phyloP scores from a whole-genome alignment of 148 eudicot genomes.

The Camellia sinensis region DNA sequence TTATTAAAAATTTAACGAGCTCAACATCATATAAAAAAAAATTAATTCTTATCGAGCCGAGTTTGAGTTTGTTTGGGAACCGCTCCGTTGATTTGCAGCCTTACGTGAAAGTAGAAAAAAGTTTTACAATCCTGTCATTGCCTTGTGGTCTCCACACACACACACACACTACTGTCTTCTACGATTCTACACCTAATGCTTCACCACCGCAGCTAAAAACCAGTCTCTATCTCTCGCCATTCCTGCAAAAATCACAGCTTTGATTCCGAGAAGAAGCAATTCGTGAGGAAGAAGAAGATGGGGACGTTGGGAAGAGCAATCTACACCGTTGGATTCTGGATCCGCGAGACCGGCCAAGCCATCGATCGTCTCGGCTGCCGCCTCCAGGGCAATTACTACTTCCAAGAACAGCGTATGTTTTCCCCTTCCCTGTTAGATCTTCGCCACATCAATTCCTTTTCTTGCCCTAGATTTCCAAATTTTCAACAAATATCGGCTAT shows the following conservation, averaged over 20 bases:
- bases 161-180: neutral
- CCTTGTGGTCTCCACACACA: no score
- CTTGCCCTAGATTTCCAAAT: neutral
- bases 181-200: no score
- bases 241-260: neutral
- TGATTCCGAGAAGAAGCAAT: neutral
- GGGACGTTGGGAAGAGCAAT: conserved; percentile 74
- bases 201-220: neutral
- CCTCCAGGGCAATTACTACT: conserved; percentile 71
- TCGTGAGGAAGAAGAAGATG: conserved; percentile 29
- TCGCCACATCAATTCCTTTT: neutral
- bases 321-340: conserved; percentile 85
- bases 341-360: conserved; percentile 91
- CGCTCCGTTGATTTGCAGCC: no score
- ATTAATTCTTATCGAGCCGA: no score
- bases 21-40: no score
- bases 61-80: no score
- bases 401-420: conserved; percentile 67
- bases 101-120: no score
- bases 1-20: no score
- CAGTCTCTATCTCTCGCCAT: neutral
- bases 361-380: conserved; percentile 86
- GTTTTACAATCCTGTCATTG: neutral
- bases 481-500: neutral
- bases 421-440: neutral